Evolutionary conservation across 495 filamentous ascomycete genomes (phyloP), one percentile per base, ranked within the genome.

Genomic region (Penicillium ochrochloron): DNA sequence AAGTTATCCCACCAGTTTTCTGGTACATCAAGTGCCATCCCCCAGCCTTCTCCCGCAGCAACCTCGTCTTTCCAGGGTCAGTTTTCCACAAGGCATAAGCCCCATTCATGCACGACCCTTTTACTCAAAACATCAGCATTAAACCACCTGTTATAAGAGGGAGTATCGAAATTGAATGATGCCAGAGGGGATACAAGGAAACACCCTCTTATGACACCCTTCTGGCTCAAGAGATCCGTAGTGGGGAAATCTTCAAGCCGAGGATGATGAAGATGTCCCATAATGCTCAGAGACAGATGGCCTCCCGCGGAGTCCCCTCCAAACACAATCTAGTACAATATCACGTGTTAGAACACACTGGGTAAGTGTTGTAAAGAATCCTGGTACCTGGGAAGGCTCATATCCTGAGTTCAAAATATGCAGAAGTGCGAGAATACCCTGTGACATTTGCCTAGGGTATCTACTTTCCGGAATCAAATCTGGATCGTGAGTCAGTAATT

Each of bases 221-320:
- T 12, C 12, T 53, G 33, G 11, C 52, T 25, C 11, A 60, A 64
- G 11, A 21, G 39, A 41, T n/a, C n/a, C n/a, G n/a, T n/a, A n/a
- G n/a, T n/a, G n/a, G n/a, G n/a, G n/a, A n/a, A n/a, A n/a, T n/a
- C n/a, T n/a, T n/a, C n/a, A n/a, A n/a, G n/a, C 23, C 61, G 61
- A 25, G 19, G 44, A 61, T 39, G 61, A 29, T 68, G 60, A 39
- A 70, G 63, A 67, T 65, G 60, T 19, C 64, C 33, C 12, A 70
- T 39, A 11, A 73, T 60, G 35, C 54, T 62, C 31, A 73, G 63
- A 21, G 65, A 66, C 5, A 73, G 59, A 52, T 70, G 67, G 52
- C 67, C 70, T 11, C 70, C 70, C 57, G 67, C 70, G 23, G 70
- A 73, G 56, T 70, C 70, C 0, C 70, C 70, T 11, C 70, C 67